Percentiles rank a stretch among this genome's conserved stretches.
phyloP scores from a whole-genome alignment of 306 rosid genomes.

The Purshia tridentata region DNA sequence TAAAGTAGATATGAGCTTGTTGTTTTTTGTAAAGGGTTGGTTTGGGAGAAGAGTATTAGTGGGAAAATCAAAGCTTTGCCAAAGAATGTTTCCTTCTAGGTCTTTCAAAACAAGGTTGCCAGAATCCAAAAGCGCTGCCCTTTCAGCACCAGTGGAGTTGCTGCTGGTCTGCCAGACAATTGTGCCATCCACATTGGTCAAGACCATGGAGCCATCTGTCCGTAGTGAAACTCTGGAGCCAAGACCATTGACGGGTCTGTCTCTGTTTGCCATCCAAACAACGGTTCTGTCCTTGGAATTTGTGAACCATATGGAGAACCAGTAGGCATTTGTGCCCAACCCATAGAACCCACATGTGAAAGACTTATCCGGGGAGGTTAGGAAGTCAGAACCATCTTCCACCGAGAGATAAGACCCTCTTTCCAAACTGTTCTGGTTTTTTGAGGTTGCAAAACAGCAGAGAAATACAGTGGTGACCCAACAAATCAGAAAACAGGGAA shows the following conservation, averaged over 20 bases:
- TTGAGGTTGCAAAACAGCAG: background rate
- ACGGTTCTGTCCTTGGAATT: constrained; percentile 9
- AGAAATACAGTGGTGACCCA: background rate
- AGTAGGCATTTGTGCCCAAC: constrained; percentile 22
- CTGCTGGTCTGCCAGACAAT: constrained; percentile 10
- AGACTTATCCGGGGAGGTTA: constrained; percentile 18
- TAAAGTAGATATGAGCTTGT: background rate
- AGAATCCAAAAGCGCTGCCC: background rate
- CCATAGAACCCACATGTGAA: constrained; percentile 16
- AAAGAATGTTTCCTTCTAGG: background rate
- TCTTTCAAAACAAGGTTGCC: constrained; percentile 11
- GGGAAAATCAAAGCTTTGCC: constrained; percentile 30
- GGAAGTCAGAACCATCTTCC: background rate
- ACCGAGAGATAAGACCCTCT: background rate
- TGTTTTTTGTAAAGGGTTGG: background rate
- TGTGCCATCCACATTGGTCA: constrained; percentile 18
- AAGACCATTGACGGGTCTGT: constrained; percentile 11
- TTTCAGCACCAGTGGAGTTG: constrained; percentile 1
- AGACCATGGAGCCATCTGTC: constrained; percentile 16
- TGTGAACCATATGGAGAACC: constrained; percentile 30
- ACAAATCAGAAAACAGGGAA: background rate
- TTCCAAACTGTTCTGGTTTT: background rate
- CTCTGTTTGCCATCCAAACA: constrained; percentile 28
- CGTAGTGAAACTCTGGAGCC: background rate
- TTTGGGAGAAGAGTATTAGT: constrained; percentile 29